A percentile compares a stretch with the other conserved stretches of the same genome.
Evolutionary conservation across 345 rosid species (phyloP).

Genomic region (Lepidium sativum): DNA sequence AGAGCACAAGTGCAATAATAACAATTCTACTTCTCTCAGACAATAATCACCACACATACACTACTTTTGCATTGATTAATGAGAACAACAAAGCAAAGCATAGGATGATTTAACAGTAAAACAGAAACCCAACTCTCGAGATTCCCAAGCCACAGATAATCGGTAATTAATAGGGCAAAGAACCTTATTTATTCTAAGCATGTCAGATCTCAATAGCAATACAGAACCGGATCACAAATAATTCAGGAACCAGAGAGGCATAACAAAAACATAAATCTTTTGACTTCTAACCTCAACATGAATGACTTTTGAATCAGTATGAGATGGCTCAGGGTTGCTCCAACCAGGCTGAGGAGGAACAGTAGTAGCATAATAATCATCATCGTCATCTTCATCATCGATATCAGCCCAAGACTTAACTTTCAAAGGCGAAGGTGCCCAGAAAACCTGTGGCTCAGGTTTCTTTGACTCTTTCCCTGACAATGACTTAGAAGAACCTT

Average conservation of each 20-base stretch:
- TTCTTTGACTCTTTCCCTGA: slow-evolving; percentile 16
- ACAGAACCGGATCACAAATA: not conserved
- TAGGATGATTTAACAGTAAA: not conserved
- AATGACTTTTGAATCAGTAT: slow-evolving; percentile 21
- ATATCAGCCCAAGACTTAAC: slow-evolving; percentile 55
- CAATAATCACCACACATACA: not conserved
- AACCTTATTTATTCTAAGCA: not conserved
- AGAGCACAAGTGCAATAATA: not conserved
- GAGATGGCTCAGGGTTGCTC: slow-evolving; percentile 26
- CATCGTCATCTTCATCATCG: slow-evolving; percentile 47
- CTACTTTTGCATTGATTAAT: not conserved
- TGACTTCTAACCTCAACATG: slow-evolving; percentile 29
- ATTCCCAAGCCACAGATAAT: not conserved
- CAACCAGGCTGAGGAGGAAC: slow-evolving; percentile 40
- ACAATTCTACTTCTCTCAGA: not conserved
- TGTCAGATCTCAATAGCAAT: not conserved
- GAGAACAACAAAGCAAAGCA: not conserved
- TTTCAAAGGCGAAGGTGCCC: slow-evolving; percentile 45
- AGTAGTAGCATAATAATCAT: slow-evolving; percentile 46
- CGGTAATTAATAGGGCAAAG: not conserved
- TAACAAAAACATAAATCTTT: not conserved
- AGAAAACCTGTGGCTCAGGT: slow-evolving; percentile 40
- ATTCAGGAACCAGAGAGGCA: not conserved
- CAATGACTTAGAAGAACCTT: slow-evolving; percentile 30
- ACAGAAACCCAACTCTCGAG: not conserved